A percentile compares a stretch with the other conserved stretches of the same genome.
phyloP scores from a whole-genome alignment of 2,329 filamentous ascomycete species.

The Aspergillus sp. region DNA sequence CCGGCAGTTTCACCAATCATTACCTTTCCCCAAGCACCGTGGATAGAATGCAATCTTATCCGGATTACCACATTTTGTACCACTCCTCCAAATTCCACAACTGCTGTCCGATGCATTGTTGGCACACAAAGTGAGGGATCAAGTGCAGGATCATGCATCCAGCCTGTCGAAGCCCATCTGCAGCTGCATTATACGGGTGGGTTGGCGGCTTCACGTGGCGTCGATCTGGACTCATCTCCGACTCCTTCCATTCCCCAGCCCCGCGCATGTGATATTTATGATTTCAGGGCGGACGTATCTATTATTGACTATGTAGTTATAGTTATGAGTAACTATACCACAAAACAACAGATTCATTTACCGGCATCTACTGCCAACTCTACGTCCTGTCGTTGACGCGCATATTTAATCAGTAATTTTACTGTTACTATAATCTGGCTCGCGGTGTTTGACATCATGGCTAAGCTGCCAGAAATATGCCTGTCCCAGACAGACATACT shows the following conservation, averaged over 20 bases:
- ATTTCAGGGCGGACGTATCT: background rate
- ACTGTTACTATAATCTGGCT: no score
- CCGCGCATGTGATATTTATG: background rate
- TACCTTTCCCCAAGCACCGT: background rate
- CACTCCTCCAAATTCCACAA: background rate
- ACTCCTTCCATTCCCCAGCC: background rate
- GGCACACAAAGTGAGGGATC: background rate
- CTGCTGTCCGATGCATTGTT: background rate
- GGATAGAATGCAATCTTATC: background rate
- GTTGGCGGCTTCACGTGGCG: background rate
- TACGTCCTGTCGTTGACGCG: no score
- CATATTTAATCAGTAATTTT: no score
- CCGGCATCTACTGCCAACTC: no score
- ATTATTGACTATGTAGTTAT: background rate
- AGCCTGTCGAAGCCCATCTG: background rate
- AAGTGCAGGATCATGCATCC: background rate
- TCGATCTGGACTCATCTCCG: background rate
- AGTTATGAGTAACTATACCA: no score
- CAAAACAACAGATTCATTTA: no score
- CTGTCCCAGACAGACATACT: no score
- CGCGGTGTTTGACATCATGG: no score
- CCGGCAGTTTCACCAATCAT: background rate
- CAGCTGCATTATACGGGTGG: background rate
- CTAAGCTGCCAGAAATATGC: no score
- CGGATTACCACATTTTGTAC: background rate